Evolutionary conservation across 257 asterid species (phyloP).

Genomic region (Solanum ossicruentum): DNA sequence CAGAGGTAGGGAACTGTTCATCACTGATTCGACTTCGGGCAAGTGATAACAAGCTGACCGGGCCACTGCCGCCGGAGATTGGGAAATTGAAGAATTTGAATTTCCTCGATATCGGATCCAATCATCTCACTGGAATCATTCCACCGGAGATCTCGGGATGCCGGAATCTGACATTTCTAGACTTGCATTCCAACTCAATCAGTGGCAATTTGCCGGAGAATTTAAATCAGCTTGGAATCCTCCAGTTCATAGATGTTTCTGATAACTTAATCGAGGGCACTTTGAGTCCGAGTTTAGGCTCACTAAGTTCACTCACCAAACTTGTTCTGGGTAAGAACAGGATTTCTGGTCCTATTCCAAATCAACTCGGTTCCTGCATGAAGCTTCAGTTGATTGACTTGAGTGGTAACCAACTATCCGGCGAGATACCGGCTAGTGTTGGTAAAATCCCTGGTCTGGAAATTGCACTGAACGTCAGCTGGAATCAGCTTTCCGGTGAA

Average conservation of each 20-base stretch:
- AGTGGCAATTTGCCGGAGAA: conserved; percentile 43
- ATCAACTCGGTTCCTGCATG: conserved; percentile 47
- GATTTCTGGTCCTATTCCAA: conserved; percentile 50
- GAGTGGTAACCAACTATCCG: conserved; percentile 48
- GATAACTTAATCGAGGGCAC: conserved; percentile 48
- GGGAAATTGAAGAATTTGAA: conserved; percentile 54
- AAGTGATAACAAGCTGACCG: conserved; percentile 38
- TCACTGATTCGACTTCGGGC: conserved; percentile 67
- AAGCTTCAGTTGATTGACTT: conserved; percentile 68
- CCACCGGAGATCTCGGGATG: conserved; percentile 59
- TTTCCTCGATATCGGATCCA: conserved; percentile 61
- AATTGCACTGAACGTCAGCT: conserved; percentile 65
- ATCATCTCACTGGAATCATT: conserved; percentile 42
- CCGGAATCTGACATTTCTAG: conserved; percentile 62
- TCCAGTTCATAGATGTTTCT: conserved; percentile 63
- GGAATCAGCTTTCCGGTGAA: conserved; percentile 48
- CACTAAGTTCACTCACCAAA: conserved; percentile 56
- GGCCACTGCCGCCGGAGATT: conserved; percentile 47
- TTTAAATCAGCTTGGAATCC: conserved; percentile 31
- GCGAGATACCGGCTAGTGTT: conserved; percentile 44
- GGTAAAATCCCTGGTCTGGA: conserved; percentile 64
- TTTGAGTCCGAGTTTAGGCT: conserved; percentile 45
- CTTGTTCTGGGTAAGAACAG: conserved; percentile 48
- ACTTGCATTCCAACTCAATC: conserved; percentile 62
- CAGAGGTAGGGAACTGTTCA: conserved; percentile 57